Evolutionary conservation across 257 asterid species (phyloP).

Genomic region (Solanum ossicruentum): DNA sequence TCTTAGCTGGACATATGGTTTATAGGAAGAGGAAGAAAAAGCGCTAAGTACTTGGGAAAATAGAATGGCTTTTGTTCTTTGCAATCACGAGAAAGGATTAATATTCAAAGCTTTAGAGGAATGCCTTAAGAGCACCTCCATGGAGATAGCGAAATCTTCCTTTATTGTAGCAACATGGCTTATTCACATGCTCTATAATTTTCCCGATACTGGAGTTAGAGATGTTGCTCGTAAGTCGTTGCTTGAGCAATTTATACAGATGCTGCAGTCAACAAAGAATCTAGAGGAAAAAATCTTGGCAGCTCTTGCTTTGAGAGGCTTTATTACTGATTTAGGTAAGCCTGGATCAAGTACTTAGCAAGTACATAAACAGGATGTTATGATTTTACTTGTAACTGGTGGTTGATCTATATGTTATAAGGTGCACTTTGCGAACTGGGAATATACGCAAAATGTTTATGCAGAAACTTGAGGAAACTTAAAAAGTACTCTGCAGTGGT

Average conservation of each 20-base stretch:
- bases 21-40: constrained; percentile 59
- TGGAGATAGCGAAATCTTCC: constrained; percentile 61
- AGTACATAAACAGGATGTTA: neutral
- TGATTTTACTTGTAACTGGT: neutral
- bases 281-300: constrained; percentile 71
- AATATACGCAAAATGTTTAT: constrained; percentile 39
- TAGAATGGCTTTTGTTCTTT: constrained; percentile 53
- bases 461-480: constrained; percentile 53
- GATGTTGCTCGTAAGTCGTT: constrained; percentile 50
- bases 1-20: neutral
- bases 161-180: constrained; percentile 68
- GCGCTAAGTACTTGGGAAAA: constrained; percentile 59
- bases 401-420: neutral
- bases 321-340: constrained; percentile 50
- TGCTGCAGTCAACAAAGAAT: constrained; percentile 66
- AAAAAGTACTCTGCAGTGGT: constrained; percentile 45
- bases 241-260: constrained; percentile 56
- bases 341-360: neutral
- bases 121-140: constrained; percentile 51
- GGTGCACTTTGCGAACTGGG: constrained; percentile 53
- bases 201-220: constrained; percentile 60
- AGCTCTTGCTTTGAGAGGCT: constrained; percentile 57
- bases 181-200: constrained; percentile 50
- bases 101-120: constrained; percentile 60
- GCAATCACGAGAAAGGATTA: constrained; percentile 60